Evolutionary conservation across 2,329 filamentous ascomycete species (phyloP), one percentile per base, ranked within the genome.

Genomic region (Fusarium nematophilum): DNA sequence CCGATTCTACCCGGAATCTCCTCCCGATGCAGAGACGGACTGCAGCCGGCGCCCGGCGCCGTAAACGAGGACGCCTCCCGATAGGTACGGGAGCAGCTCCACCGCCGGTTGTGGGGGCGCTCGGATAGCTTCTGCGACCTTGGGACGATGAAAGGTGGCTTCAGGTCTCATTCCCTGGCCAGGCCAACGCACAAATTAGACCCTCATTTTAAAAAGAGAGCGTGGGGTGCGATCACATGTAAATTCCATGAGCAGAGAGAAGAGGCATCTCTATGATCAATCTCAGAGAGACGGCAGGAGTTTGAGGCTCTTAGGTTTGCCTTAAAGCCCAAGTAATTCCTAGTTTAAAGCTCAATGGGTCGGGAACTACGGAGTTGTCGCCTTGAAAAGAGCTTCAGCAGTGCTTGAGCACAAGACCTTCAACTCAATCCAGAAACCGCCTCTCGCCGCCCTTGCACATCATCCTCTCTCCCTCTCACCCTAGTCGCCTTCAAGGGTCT

Each of bases 41-140:
- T 68, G 64, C 48, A 67, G 39, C 56, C 56, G 62, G 65, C 49
- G 38, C 44, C 47, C 49, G 59, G 61, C 55, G 64, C 66, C 66
- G 59, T 68, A 40, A 49, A 59, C 15, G 36, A 67, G 52, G 66
- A 59, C 66, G 52, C 45, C 56, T 62, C 66, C 66, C 66, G 66
- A 68, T 68, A 68, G 66, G 61, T 43, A 68, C 58, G 58, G 59
- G 34, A 54, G 33, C 27, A 51, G 36, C 61, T 33, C 65, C 65
- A 65, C 65, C 46, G n/a, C 49, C 66, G 57, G 56, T 47, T 30
- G 66, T 64, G 66, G 66, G 58, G 58, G 38, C 61, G 21, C 15
- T 57, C 62, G 62, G 62, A 55, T 62, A 57, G 56, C 21, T 14
- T 30, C 11, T 40, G 54, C 37, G 39, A 64, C 45, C n/a, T 61